phyloP scores from a whole-genome alignment of 148 eudicot species.

The Cornus kousa region DNA sequence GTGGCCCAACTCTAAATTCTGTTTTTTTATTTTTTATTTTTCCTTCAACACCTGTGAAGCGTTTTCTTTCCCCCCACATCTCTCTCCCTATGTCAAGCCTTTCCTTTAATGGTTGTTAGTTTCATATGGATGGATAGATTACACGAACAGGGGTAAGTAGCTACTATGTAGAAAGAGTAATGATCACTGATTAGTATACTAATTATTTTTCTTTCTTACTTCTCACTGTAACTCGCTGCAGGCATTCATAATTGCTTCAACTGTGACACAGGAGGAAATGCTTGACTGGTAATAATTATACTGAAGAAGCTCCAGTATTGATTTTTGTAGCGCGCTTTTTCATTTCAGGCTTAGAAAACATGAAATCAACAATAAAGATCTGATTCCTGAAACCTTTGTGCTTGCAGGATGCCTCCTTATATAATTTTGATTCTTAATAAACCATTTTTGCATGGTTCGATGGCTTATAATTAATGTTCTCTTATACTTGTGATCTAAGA shows the following conservation, averaged over 20 bases:
- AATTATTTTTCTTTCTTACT: not conserved
- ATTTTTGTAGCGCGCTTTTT: slow-evolving; percentile 1
- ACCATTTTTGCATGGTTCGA: not conserved
- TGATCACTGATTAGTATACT: not conserved
- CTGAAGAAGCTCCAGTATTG: not conserved
- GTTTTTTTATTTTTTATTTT: no score
- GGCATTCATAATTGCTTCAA: slow-evolving; percentile 72
- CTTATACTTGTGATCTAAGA: not conserved
- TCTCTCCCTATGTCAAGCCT: no score
- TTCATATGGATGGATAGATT: no score
- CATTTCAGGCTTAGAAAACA: not conserved
- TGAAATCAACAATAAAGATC: not conserved
- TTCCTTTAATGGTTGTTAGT: no score
- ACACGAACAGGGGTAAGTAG: not conserved
- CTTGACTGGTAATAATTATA: slow-evolving; percentile 42
- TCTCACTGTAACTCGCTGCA: slow-evolving; percentile 15
- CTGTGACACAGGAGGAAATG: slow-evolving; percentile 56
- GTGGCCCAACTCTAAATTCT: no score
- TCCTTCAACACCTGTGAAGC: no score
- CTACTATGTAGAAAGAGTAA: not conserved
- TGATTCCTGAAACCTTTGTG: not conserved
- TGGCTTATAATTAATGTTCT: not conserved
- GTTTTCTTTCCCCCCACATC: no score
- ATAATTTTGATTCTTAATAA: not conserved
- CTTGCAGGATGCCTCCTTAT: not conserved